Percentiles rank a stretch among this genome's conserved stretches.
Evolutionary conservation across 345 rosid species (phyloP).

Genomic region (Arabidopsis arenosa): DNA sequence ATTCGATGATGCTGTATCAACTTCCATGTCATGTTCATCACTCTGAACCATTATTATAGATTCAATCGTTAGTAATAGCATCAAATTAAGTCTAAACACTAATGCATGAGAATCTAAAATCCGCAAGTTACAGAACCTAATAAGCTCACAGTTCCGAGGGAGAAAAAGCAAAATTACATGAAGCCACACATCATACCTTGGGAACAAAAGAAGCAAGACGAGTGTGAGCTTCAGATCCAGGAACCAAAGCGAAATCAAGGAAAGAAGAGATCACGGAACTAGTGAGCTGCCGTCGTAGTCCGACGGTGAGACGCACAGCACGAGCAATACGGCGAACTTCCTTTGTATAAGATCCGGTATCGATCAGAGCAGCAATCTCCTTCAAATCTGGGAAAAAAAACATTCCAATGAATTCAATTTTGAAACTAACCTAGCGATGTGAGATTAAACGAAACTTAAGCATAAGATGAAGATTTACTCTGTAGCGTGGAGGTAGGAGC

Average conservation of each 20-base stretch:
- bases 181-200: conserved; percentile 48
- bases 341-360: conserved; percentile 67
- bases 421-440: conserved; percentile 21
- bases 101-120: conserved; percentile 7
- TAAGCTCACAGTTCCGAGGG: neutral
- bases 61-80: neutral
- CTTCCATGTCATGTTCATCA: conserved; percentile 90
- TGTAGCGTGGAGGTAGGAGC: conserved; percentile 66
- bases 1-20: conserved; percentile 70
- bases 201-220: conserved; percentile 64
- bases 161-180: neutral
- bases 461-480: conserved; percentile 42
- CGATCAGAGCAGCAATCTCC: conserved; percentile 73
- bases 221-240: conserved; percentile 66
- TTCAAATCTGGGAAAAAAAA: conserved; percentile 59
- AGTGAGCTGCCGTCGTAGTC: conserved; percentile 67
- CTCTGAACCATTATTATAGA: conserved; percentile 45
- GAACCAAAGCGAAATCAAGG: conserved; percentile 63
- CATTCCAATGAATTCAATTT: neutral
- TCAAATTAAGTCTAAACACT: neutral
- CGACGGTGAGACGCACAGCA: conserved; percentile 70
- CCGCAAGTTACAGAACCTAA: neutral
- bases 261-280: conserved; percentile 57
- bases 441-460: neutral
- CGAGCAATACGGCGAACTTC: conserved; percentile 78